phyloP scores from a whole-genome alignment of 129 eudicot species.

The Kitagawia praeruptora region DNA sequence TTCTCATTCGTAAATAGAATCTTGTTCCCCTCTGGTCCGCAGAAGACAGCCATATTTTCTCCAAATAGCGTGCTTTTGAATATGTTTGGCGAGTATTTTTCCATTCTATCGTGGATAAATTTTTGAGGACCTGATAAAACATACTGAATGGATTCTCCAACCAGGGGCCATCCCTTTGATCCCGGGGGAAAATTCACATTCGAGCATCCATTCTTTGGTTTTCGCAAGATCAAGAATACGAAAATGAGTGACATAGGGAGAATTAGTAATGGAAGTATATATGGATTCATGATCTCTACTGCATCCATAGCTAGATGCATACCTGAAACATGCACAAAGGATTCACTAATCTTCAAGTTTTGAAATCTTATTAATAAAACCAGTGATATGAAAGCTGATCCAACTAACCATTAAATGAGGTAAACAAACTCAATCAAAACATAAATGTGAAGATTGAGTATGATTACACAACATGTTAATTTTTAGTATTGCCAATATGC shows the following conservation, averaged over 20 bases:
- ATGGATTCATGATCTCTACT: background rate
- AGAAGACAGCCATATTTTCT: slow-evolving; percentile 20
- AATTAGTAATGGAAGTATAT: background rate
- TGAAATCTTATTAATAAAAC: too few species aligned
- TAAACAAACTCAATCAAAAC: too few species aligned
- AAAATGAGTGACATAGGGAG: background rate
- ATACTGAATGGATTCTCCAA: slow-evolving; percentile 25
- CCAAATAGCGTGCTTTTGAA: slow-evolving; percentile 25
- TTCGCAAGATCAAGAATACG: slow-evolving; percentile 7
- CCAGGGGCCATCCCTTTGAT: slow-evolving; percentile 22
- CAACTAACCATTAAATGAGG: too few species aligned
- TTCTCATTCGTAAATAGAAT: slow-evolving; percentile 26
- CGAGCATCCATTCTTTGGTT: slow-evolving; percentile 9
- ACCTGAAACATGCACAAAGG: too few species aligned
- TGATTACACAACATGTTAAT: too few species aligned
- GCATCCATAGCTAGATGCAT: background rate
- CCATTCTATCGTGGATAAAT: slow-evolving; percentile 22
- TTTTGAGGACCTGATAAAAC: slow-evolving; percentile 21
- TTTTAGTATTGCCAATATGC: too few species aligned
- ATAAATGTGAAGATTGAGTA: too few species aligned
- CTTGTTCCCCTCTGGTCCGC: slow-evolving; percentile 29
- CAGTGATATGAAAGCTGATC: too few species aligned
- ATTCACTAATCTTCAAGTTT: too few species aligned
- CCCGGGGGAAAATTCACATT: slow-evolving; percentile 22
- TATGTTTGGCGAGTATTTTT: slow-evolving; percentile 13